Percentiles rank a stretch among this genome's conserved stretches.
Conservation (phyloP, 2,329 filamentous ascomycete species). For the Exophiala calicioides region DNA sequence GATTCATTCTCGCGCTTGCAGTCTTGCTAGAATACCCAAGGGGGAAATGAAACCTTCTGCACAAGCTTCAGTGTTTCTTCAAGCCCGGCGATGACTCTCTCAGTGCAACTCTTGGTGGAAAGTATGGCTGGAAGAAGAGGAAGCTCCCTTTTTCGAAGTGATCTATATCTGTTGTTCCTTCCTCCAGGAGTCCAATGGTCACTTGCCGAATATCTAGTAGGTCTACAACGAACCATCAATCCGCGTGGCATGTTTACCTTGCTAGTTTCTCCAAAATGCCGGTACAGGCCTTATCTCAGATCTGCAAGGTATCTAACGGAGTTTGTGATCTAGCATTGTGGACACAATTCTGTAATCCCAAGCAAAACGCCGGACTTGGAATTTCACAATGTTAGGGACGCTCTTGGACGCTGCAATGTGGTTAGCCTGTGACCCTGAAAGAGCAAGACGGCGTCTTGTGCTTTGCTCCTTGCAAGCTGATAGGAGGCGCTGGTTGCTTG, state of each 20-base stretch:
- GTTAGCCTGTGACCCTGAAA: not conserved
- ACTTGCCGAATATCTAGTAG: not conserved
- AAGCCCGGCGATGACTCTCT: not conserved
- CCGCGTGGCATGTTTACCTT: not conserved
- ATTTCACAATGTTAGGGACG: too few relatives aligned
- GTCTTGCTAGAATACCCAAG: not conserved
- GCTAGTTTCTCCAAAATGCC: too few relatives aligned
- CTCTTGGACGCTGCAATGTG: not conserved
- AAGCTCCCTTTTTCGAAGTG: not conserved
- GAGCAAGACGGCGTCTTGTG: not conserved
- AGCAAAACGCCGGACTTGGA: not conserved
- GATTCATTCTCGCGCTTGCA: constrained; percentile 3
- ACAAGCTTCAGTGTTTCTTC: not conserved
- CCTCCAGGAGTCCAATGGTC: not conserved
- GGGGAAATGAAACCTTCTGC: not conserved
- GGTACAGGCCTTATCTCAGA: too few relatives aligned
- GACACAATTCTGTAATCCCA: too few relatives aligned
- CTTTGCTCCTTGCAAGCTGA: too few relatives aligned
- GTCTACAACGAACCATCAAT: not conserved
- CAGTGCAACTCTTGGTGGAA: not conserved
- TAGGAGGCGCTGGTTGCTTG: not conserved
- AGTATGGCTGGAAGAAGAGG: not conserved
- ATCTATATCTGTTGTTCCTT: not conserved
- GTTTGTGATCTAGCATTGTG: too few relatives aligned
- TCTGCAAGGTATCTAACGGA: too few relatives aligned